These are phyloP conservation scores for Thalassiosira gravida DNA, from an alignment of 352 stramenopile species.

Conservation along the genomic window DNA sequence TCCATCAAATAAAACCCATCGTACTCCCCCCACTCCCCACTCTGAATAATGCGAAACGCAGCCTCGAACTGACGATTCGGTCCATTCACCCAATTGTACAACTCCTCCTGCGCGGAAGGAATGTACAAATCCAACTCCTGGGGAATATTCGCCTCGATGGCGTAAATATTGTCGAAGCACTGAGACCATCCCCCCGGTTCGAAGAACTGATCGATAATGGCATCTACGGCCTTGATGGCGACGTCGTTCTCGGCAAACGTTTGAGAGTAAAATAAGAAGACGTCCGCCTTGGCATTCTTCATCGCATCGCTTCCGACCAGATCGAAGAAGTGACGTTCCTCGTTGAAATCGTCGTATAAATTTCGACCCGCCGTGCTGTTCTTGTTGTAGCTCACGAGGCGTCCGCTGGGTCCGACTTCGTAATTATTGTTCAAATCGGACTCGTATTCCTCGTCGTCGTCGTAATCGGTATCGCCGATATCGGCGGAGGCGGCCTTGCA, in stretches of 20 bases:
- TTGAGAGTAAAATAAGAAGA: background rate
- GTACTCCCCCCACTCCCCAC: background rate
- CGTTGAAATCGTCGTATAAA: background rate
- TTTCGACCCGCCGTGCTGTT: constrained; percentile 26
- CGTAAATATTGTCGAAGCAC: background rate
- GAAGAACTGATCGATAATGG: background rate
- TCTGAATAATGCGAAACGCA: background rate
- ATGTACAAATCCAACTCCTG: background rate
- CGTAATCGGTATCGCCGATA: constrained; percentile 38
- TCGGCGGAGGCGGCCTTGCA: constrained; percentile 46
- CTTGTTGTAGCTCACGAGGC: constrained; percentile 25
- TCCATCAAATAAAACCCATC: background rate
- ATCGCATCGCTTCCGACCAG: constrained; percentile 3
- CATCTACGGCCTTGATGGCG: background rate
- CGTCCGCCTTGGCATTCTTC: background rate
- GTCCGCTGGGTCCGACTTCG: too few species aligned
- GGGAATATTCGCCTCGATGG: background rate
- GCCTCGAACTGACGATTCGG: background rate
- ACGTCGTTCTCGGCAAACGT: background rate
- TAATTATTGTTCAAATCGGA: too few species aligned
- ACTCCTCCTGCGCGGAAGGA: background rate
- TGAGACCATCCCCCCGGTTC: background rate
- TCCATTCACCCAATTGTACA: background rate
- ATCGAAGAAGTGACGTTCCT: constrained; percentile 19
- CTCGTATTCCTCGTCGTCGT: constrained; percentile 35